Evolutionary conservation across 768 basidiomycete species (phyloP), one percentile per base, ranked within the genome.

Genomic region (Suillus ampliporus): DNA sequence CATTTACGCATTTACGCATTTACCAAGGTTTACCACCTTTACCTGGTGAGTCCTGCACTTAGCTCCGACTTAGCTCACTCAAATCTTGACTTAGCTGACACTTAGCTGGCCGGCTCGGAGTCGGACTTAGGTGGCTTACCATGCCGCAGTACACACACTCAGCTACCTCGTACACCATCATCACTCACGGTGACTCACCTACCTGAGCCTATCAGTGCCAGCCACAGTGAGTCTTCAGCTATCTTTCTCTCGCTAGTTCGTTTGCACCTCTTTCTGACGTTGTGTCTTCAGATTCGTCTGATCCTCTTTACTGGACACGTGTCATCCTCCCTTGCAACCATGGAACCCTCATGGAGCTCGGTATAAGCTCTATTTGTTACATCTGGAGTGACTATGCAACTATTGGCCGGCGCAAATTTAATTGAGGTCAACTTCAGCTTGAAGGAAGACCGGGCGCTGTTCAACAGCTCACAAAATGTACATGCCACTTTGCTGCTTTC

Each of bases 241-340:
- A n/a, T n/a, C n/a, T n/a, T n/a, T n/a, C n/a, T n/a, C n/a, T n/a
- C n/a, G n/a, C n/a, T n/a, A n/a, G n/a, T n/a, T n/a, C n/a, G n/a
- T n/a, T n/a, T n/a, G n/a, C n/a, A n/a, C n/a, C n/a, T n/a, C n/a
- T n/a, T n/a, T n/a, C n/a, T 78, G 97, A 97, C 66, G 99, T 99
- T 87, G 97, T 98, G 90, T 97, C 95, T 34, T 97, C 95, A 63
- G 97, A 99, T 84, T 97, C 95, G 68, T 95, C 95, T 60, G 97
- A 99, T 81, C 97, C 97, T 15, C 88, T 99, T 47, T 98, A 97
- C 83, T 99, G 97, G 97, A 95, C 98, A 91, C 93, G 97, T 79
- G 97, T 97, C 81, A 99, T 99, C 80, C 87, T 99, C 64, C 97
- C 97, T 26, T 97, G 95, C 8, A 99, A 99, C 82, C 88, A 97